A percentile compares a stretch with the other conserved stretches of the same genome.
phyloP scores from a whole-genome alignment of 1,284 basidiomycete species.

The Fistulinella cinereoalba region DNA sequence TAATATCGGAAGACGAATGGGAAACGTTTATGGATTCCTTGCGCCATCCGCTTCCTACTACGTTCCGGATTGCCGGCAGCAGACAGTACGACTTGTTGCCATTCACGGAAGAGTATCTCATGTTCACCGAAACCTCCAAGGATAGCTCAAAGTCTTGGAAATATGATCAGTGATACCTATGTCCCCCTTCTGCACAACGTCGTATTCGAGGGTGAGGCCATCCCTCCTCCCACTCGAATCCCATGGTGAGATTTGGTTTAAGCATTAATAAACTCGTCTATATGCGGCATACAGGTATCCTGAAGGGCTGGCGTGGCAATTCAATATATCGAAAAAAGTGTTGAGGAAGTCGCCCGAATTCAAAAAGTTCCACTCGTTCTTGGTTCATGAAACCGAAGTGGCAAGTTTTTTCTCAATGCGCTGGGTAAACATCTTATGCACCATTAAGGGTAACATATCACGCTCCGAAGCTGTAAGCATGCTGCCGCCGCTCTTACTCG shows the following conservation, averaged over 20 bases:
- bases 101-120: background rate
- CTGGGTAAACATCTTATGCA: constrained; percentile 1
- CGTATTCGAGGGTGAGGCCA: constrained; percentile 72
- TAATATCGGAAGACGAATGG: constrained; percentile 79
- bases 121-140: constrained; percentile 18
- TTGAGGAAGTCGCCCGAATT: constrained; percentile 92
- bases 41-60: constrained; percentile 82
- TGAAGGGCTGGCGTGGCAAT: constrained; percentile 91
- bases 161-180: constrained; percentile 54
- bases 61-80: constrained; percentile 90
- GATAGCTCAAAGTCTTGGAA: constrained; percentile 24
- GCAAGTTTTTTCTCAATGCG: constrained; percentile 44
- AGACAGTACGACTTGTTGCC: constrained; percentile 58
- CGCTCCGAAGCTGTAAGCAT: constrained; percentile 98
- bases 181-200: constrained; percentile 77
- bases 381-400: constrained; percentile 98
- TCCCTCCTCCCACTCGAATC: constrained; percentile 82
- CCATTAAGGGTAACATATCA: constrained; percentile 83
- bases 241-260: constrained; percentile 59
- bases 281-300: constrained; percentile 70
- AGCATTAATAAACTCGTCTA: background rate
- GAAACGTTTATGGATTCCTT: constrained; percentile 67
- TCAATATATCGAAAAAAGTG: constrained; percentile 88
- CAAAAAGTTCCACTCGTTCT: constrained; percentile 93
- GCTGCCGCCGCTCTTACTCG: constrained; percentile 94